A percentile compares a stretch with the other conserved stretches of the same genome.
Conservation (phyloP, 2,329 filamentous ascomycete genomes). For the Cladosporium sp. region DNA sequence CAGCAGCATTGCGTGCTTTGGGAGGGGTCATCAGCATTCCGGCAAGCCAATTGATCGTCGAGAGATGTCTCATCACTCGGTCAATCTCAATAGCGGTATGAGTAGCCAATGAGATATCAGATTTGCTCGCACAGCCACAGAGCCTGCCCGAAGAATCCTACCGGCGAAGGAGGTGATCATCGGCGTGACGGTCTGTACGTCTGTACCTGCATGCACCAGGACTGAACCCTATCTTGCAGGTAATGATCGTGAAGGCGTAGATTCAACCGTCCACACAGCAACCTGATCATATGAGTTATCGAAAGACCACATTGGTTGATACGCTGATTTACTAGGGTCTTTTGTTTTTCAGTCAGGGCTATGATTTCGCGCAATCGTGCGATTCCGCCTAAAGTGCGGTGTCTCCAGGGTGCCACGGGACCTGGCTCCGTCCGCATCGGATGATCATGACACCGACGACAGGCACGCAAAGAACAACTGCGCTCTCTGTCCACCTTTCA, state of each 20-base stretch:
- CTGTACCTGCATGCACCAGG: neutral
- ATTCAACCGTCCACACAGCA: neutral
- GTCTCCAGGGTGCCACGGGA: neutral
- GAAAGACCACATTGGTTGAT: neutral
- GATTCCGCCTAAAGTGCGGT: neutral
- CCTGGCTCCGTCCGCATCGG: neutral
- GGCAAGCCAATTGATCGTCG: neutral
- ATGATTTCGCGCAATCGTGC: neutral
- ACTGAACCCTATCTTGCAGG: neutral
- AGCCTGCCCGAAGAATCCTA: neutral
- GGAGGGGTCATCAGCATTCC: neutral
- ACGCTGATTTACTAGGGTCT: neutral
- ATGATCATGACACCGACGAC: neutral
- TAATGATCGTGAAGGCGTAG: neutral
- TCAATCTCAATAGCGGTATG: neutral
- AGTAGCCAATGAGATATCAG: neutral
- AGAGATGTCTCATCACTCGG: neutral
- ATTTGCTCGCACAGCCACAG: neutral
- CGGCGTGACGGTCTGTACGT: neutral
- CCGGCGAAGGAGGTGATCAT: neutral
- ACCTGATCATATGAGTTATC: neutral
- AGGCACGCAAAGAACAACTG: neutral
- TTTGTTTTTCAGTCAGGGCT: neutral
- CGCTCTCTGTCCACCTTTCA: no score
- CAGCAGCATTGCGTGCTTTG: neutral